phyloP scores from a whole-genome alignment of 306 rosid genomes.

The Gastrolobium bilobum region DNA sequence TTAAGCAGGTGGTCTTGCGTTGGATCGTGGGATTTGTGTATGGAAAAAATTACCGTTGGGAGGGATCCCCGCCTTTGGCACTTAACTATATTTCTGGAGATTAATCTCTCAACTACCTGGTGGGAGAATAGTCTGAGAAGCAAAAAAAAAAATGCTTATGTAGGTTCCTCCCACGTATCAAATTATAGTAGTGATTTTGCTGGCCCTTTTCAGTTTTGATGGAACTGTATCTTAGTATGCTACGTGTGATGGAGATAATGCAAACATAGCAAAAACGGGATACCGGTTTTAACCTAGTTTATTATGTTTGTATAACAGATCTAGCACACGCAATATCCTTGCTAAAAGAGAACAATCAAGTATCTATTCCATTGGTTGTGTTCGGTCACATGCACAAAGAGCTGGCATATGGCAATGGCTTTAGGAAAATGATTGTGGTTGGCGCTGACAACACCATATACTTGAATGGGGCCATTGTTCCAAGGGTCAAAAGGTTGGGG shows the following conservation, averaged over 20 bases:
- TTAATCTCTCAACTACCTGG: too few species aligned
- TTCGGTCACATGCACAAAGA: conserved; percentile 92
- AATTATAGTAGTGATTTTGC: conserved; percentile 30
- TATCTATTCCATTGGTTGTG: conserved; percentile 71
- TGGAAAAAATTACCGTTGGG: too few species aligned
- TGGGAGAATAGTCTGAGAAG: too few species aligned
- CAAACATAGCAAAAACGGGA: conserved; percentile 34
- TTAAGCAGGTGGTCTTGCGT: too few species aligned
- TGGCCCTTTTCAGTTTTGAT: conserved; percentile 39
- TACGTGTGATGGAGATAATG: conserved; percentile 33
- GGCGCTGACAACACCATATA: conserved; percentile 71
- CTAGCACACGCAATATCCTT: conserved; percentile 70
- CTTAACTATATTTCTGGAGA: too few species aligned
- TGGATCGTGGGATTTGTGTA: too few species aligned
- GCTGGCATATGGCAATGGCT: conserved; percentile 75
- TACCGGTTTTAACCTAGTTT: conserved; percentile 36
- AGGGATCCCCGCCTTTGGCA: too few species aligned
- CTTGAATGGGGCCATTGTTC: conserved; percentile 92
- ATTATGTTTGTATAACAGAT: conserved; percentile 56
- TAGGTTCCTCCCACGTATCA: background rate
- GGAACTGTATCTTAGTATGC: conserved; percentile 38
- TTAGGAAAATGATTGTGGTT: conserved; percentile 79
- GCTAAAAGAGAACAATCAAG: conserved; percentile 63
- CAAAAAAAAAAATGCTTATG: background rate
- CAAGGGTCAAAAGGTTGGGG: conserved; percentile 64